Evolutionary conservation across 768 basidiomycete species (phyloP).

Genomic region (Harrya chromipes): DNA sequence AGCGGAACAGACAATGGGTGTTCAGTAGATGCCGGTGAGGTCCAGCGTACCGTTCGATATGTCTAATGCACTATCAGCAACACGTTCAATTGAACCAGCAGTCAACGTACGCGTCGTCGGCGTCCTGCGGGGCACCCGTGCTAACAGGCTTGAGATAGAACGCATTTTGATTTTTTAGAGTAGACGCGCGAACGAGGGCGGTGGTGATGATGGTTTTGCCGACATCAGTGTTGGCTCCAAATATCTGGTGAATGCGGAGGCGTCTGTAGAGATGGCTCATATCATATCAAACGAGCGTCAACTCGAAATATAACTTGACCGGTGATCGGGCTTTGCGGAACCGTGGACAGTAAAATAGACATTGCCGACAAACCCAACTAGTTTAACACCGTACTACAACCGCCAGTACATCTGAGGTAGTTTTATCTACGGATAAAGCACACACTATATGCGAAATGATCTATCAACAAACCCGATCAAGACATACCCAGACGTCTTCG

Average conservation of each 20-base stretch:
- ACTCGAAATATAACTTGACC: neutral
- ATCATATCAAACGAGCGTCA: constrained; percentile 1
- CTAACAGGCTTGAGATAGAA: constrained; percentile 90
- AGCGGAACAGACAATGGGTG: constrained; percentile 76
- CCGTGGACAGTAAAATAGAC: no score
- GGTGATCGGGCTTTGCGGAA: no score
- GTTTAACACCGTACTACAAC: constrained; percentile 19
- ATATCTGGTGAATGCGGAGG: constrained; percentile 84
- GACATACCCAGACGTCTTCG: constrained; percentile 28
- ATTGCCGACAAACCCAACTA: neutral
- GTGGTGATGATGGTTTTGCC: constrained; percentile 92
- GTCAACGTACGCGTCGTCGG: constrained; percentile 75
- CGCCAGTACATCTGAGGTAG: constrained; percentile 8
- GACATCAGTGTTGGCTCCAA: constrained; percentile 95
- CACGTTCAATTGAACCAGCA: neutral
- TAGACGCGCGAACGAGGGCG: constrained; percentile 79
- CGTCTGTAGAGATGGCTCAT: constrained; percentile 87
- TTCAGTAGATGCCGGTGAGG: constrained; percentile 40
- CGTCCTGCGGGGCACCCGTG: constrained; percentile 75
- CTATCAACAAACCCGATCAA: constrained; percentile 13
- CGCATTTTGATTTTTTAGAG: constrained; percentile 45
- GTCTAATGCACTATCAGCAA: constrained; percentile 42
- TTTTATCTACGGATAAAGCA: constrained; percentile 5
- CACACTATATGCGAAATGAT: neutral
- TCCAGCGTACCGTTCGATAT: constrained; percentile 56